Evolutionary conservation across 306 rosid species (phyloP).

Genomic region (Herpetospermum pedunculosum): DNA sequence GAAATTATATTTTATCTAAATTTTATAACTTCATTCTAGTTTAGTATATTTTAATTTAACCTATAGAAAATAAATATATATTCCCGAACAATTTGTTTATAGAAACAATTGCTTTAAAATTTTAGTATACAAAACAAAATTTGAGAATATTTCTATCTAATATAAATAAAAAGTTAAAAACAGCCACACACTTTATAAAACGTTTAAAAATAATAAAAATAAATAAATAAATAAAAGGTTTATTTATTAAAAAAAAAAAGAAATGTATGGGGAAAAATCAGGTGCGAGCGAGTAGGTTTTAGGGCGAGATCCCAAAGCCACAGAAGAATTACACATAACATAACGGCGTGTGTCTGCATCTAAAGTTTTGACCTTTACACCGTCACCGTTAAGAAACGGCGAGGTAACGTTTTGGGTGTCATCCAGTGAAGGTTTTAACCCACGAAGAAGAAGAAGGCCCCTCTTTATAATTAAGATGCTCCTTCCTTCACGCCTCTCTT

Average conservation of each 20-base stretch:
- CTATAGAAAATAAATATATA: background rate
- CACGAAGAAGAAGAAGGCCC: background rate
- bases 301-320: background rate
- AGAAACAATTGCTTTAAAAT: background rate
- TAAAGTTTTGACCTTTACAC: background rate
- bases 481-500: background rate
- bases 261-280: background rate
- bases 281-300: background rate
- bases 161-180: too few relatives aligned
- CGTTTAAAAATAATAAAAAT: background rate
- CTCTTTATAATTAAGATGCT: slow-evolving; percentile 2
- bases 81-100: background rate
- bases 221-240: background rate
- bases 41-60: too few relatives aligned
- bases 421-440: slow-evolving; percentile 8
- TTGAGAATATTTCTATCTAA: background rate
- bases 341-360: background rate
- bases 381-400: slow-evolving; percentile 14
- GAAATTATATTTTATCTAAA: too few relatives aligned
- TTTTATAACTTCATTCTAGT: too few relatives aligned
- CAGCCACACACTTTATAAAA: background rate
- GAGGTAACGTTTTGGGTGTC: background rate
- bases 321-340: background rate
- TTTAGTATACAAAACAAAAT: too few relatives aligned
- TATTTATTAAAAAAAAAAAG: background rate